phyloP scores from a whole-genome alignment of 495 filamentous ascomycete genomes.

The Pyronema omphalodes region DNA sequence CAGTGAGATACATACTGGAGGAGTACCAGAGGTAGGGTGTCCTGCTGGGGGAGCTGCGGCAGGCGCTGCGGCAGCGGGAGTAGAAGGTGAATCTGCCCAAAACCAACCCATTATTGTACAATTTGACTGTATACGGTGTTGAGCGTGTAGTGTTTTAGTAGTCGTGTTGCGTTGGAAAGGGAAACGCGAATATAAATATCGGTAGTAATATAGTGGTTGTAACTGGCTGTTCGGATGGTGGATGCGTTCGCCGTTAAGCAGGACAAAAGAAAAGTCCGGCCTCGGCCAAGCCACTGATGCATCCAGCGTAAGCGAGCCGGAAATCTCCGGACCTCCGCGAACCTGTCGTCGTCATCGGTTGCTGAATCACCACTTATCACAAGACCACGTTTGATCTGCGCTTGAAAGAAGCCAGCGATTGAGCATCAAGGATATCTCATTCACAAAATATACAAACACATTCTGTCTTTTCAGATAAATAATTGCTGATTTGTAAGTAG shows the following conservation, averaged over 20 bases:
- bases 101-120: conserved; percentile 75
- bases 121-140: neutral
- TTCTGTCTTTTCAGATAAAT: no score
- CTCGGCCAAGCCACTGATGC: neutral
- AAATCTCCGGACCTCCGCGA: neutral
- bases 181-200: neutral
- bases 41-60: conserved; percentile 18
- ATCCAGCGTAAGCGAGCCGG: neutral
- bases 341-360: no score
- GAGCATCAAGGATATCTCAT: no score
- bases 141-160: neutral
- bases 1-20: conserved; percentile 39
- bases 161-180: neutral
- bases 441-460: no score
- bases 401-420: no score
- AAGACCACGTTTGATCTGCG: no score
- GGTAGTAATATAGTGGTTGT: neutral
- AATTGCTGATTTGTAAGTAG: no score
- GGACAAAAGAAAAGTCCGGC: neutral
- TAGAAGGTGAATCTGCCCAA: conserved; percentile 58
- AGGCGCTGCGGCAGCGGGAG: conserved; percentile 25
- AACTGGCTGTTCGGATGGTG: no score
- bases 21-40: conserved; percentile 27
- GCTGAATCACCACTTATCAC: no score
- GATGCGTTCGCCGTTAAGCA: neutral